Evolutionary conservation across 2,329 filamentous ascomycete genomes (phyloP).

Genomic region (Fusarium coicis): DNA sequence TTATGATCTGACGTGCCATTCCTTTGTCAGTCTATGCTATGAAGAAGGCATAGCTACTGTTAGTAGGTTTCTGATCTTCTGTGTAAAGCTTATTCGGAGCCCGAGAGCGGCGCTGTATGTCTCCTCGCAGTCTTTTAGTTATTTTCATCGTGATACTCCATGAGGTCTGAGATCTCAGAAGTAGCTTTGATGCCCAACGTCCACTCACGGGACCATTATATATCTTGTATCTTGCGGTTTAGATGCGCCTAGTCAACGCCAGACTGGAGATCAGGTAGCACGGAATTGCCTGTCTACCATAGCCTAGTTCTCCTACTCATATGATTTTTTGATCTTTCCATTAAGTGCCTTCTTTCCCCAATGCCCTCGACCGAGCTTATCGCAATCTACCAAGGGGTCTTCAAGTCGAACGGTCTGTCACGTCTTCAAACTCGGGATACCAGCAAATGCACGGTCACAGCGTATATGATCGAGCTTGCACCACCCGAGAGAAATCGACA

Average conservation of each 20-base stretch:
- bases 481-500: background rate
- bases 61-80: background rate
- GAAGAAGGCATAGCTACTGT: background rate
- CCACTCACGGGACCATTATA: background rate
- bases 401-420: too few species aligned
- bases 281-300: too few species aligned
- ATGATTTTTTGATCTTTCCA: background rate
- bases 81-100: background rate
- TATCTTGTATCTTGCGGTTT: too few species aligned
- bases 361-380: background rate
- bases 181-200: background rate
- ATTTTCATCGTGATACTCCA: background rate
- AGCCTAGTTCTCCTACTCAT: rapidly evolving
- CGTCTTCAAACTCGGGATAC: background rate
- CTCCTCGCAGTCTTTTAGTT: background rate
- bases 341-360: background rate
- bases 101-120: background rate
- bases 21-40: rapidly evolving
- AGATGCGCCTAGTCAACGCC: background rate
- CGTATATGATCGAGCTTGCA: too few species aligned
- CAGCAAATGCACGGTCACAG: too few species aligned
- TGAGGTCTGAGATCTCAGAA: background rate
- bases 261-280: background rate
- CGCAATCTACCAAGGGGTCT: background rate
- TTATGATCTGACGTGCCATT: background rate